Base-by-base conservation (phyloP, 139 green algal genomes). In the Picochlorum sp. region DNA sequence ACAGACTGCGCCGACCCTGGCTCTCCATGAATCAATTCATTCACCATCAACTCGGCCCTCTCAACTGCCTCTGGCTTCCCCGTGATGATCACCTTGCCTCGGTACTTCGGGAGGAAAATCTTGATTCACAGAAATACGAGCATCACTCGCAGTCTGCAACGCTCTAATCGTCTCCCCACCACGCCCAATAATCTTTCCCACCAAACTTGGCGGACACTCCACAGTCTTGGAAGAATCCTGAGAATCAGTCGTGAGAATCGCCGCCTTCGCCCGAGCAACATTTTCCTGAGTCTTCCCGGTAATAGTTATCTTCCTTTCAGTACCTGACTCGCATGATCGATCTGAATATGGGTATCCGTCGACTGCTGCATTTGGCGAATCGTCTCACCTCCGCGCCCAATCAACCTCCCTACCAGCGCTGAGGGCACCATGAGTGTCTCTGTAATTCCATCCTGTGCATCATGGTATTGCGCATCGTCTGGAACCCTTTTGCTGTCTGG, bases 131-230 rank as follows among this genome's bases (percentile, higher is more conserved):
- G 75, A 74, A 57, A 80, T 76, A 58, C 77, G 73, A 18, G 69
- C 69, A 62, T 61, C 62, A 45, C 82, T 92, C 47, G 81, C 84
- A 13, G 82, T 78, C 84, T 98, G 92, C 78, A 98, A 79, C 16
- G 79, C 81, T 49, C 92, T 81, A 78, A 98, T 98, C n/a, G 92
- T 98, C 79, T 98, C 91, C 3, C 92, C 92, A 6, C 86, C 89
- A 5, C 89, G 77, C 4, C 92, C 92, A 59, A 98, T 98, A 52
- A 98, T 87, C 57, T 93, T 75, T 18, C 92, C 92, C 16, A 98
- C 92, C 47, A 95, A 82, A 47, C 73, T 76, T 0, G 66, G 70
- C 0, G 88, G 89, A 74, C 90, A 96, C 6, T 86, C 74, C 13
- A 95, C 26, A 10, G 15, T 66, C 15, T 38, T 14, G 10, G 28